These are phyloP conservation scores for Aspergillus fumigatus DNA, from an alignment of 2,329 filamentous ascomycete genomes.

Conservation along the genomic window DNA sequence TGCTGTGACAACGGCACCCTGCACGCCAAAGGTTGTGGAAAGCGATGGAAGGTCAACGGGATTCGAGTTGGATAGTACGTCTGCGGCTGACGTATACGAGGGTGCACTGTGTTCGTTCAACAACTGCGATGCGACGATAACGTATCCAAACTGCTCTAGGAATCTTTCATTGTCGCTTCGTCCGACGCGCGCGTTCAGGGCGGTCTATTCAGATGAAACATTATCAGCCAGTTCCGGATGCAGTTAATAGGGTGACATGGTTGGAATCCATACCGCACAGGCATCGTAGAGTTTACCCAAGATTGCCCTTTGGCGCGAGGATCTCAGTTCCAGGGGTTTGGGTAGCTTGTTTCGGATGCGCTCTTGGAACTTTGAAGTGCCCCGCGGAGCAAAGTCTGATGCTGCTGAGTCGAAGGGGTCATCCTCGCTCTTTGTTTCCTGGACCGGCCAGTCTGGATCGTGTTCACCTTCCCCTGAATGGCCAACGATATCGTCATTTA, in stretches of 20 bases:
- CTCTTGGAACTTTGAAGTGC: slow-evolving; percentile 45
- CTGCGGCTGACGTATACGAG: slow-evolving; percentile 36
- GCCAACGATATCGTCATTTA: slow-evolving; percentile 8
- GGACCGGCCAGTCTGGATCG: slow-evolving; percentile 36
- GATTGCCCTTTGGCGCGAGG: slow-evolving; percentile 25
- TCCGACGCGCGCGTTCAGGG: slow-evolving; percentile 51
- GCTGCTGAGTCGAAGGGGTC: slow-evolving; percentile 25
- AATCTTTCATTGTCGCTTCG: slow-evolving; percentile 78
- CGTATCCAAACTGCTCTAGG: slow-evolving; percentile 88
- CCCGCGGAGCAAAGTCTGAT: slow-evolving; percentile 47
- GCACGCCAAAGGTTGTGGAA: slow-evolving; percentile 52
- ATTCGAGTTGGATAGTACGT: slow-evolving; percentile 28
- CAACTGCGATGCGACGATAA: slow-evolving; percentile 85
- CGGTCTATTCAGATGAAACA: slow-evolving; percentile 19
- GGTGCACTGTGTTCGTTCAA: slow-evolving; percentile 58
- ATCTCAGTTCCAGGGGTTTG: slow-evolving; percentile 40
- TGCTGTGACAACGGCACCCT: slow-evolving; percentile 63
- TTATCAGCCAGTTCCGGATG: background rate
- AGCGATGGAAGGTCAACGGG: slow-evolving; percentile 29
- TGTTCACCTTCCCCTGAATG: slow-evolving; percentile 43
- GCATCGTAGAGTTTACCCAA: slow-evolving; percentile 42
- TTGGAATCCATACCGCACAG: slow-evolving; percentile 41
- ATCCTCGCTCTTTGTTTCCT: slow-evolving; percentile 26
- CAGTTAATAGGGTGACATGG: background rate
- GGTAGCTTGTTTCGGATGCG: slow-evolving; percentile 48